phyloP scores from a whole-genome alignment of 108 stramenopile genomes.

The Stephanodiscus triporus region DNA sequence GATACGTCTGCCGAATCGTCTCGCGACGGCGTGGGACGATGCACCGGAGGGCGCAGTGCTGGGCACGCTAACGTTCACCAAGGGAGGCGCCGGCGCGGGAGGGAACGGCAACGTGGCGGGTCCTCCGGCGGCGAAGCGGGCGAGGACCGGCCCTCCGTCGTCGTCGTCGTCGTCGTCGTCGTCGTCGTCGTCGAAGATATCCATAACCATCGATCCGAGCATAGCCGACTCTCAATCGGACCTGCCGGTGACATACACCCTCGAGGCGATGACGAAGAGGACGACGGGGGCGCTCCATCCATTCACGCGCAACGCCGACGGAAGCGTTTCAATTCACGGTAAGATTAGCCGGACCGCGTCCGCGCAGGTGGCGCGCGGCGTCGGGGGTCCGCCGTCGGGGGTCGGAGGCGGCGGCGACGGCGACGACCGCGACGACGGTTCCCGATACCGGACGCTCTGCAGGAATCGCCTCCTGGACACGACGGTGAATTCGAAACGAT shows the following conservation, averaged over 20 bases:
- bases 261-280: conserved; percentile 87
- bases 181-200: conserved; percentile 29
- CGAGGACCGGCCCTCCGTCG: conserved; percentile 17
- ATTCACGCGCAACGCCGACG: conserved; percentile 64
- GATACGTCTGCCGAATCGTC: conserved; percentile 69
- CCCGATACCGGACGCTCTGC: conserved; percentile 64
- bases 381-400: conserved; percentile 4
- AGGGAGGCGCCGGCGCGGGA: conserved; percentile 58
- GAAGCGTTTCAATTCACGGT: conserved; percentile 77
- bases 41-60: conserved; percentile 80
- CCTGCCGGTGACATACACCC: conserved; percentile 78
- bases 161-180: background rate
- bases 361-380: conserved; percentile 65
- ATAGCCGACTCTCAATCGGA: conserved; percentile 48
- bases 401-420: background rate
- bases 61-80: conserved; percentile 85
- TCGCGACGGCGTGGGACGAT: conserved; percentile 73
- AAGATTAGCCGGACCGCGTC: conserved; percentile 72
- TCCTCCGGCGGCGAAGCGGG: conserved; percentile 35
- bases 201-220: conserved; percentile 25
- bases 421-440: conserved; percentile 31
- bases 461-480: conserved; percentile 73
- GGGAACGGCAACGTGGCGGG: background rate
- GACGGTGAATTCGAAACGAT: conserved; percentile 74
- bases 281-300: conserved; percentile 73